A percentile compares a stretch with the other conserved stretches of the same genome.
Evolutionary conservation across 148 eudicot genomes (phyloP).

Genomic region (Diospyros kaki): DNA sequence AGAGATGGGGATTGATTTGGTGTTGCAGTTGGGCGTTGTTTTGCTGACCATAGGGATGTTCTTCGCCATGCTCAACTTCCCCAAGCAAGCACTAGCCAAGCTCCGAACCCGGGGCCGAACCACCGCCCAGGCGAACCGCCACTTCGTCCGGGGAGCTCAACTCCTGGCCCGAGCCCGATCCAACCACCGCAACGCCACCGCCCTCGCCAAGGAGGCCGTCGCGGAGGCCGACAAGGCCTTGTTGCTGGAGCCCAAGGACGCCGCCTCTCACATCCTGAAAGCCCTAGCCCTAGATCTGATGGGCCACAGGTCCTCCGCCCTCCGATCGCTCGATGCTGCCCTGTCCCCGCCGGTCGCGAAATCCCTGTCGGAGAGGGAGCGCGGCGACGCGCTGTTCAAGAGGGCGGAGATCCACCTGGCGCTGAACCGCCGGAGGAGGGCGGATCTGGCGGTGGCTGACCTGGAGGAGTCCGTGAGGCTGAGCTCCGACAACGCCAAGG

Average conservation of each 20-base stretch:
- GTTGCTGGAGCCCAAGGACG: conserved; percentile 49
- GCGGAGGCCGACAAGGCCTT: conserved; percentile 67
- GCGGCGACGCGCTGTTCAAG: conserved; percentile 62
- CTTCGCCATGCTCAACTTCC: conserved; percentile 48
- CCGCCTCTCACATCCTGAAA: conserved; percentile 62
- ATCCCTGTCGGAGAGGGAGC: conserved; percentile 40
- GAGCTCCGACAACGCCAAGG: conserved; percentile 39
- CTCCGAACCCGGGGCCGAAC: conserved; percentile 59
- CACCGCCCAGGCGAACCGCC: conserved; percentile 56
- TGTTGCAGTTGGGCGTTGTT: conserved; percentile 44
- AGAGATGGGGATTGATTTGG: conserved; percentile 30
- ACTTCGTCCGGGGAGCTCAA: conserved; percentile 75
- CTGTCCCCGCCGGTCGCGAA: conserved; percentile 49
- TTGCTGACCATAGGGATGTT: conserved; percentile 47
- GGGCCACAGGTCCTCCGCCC: conserved; percentile 55
- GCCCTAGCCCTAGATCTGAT: conserved; percentile 55
- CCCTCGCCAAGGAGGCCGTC: conserved; percentile 60
- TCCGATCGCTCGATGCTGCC: conserved; percentile 59
- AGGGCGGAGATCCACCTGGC: conserved; percentile 67
- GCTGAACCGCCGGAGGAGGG: conserved; percentile 43
- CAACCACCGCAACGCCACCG: conserved; percentile 36
- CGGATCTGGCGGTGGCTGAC: conserved; percentile 64
- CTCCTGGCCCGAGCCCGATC: conserved; percentile 63
- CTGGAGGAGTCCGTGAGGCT: conserved; percentile 59
- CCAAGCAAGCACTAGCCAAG: conserved; percentile 45